phyloP scores from a whole-genome alignment of 2,329 filamentous ascomycete species.

The Dactylonectria macrodidyma region DNA sequence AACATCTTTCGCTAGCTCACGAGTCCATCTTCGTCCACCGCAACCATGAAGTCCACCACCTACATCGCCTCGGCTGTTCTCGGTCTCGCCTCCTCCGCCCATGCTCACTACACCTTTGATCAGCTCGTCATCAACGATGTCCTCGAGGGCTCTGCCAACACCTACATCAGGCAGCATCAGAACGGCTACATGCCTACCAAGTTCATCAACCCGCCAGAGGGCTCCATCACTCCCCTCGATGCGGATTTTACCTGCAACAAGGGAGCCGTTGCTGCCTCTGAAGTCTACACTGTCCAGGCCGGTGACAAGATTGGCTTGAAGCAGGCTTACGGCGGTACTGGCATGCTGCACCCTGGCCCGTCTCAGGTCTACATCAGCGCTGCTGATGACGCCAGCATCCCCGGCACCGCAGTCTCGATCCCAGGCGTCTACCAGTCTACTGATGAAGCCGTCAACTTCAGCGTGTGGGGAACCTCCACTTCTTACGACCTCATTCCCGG shows the following conservation, averaged over 20 bases:
- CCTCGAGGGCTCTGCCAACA: conserved; percentile 16
- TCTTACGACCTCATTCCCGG: conserved; percentile 15
- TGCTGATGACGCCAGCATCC: conserved; percentile 8
- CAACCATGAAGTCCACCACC: not conserved
- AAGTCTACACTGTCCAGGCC: conserved; percentile 10
- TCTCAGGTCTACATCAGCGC: conserved; percentile 13
- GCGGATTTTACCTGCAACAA: conserved; percentile 19
- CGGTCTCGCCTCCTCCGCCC: not conserved
- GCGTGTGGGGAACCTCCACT: conserved; percentile 16
- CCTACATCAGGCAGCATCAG: conserved; percentile 22
- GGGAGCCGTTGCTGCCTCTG: not conserved
- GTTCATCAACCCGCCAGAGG: conserved; percentile 16
- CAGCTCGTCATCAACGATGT: conserved; percentile 8
- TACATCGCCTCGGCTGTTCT: not conserved
- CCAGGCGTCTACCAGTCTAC: conserved; percentile 17
- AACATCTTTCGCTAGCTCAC: too few species aligned
- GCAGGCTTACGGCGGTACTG: conserved; percentile 18
- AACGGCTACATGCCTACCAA: conserved; percentile 24
- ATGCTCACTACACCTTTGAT: conserved; percentile 16
- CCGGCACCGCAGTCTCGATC: conserved; percentile 2
- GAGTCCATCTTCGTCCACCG: too few species aligned
- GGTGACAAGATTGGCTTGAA: conserved; percentile 15
- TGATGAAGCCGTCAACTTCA: conserved; percentile 17
- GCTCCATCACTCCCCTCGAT: conserved; percentile 18
- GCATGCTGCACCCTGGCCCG: conserved; percentile 14